Evolutionary conservation across 768 basidiomycete genomes (phyloP).

Genomic region (Russula compacta): DNA sequence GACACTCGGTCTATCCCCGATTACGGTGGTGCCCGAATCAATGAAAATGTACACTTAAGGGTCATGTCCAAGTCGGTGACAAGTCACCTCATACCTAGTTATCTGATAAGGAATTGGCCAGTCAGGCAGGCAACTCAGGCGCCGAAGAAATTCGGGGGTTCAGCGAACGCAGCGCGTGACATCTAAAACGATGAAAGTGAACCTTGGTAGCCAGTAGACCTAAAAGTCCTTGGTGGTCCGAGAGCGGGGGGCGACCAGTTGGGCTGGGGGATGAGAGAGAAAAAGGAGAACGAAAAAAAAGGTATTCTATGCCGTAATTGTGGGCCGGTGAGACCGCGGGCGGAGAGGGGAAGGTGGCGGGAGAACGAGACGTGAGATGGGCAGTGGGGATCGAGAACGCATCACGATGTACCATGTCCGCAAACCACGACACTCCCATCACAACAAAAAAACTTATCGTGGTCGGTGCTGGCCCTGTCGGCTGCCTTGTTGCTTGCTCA

Average conservation of each 20-base stretch:
- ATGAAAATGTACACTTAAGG: too few relatives aligned
- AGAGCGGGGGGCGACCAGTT: too few relatives aligned
- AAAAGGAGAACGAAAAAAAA: background rate
- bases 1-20: too few relatives aligned
- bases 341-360: too few relatives aligned
- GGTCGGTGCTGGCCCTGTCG: conserved; percentile 90
- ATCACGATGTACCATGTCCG: background rate
- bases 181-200: background rate
- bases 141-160: too few relatives aligned
- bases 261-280: background rate
- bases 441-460: conserved; percentile 41
- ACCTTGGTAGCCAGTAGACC: too few relatives aligned
- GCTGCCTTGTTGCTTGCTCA: conserved; percentile 80
- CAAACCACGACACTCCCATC: background rate
- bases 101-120: too few relatives aligned
- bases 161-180: background rate
- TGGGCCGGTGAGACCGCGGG: background rate
- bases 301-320: background rate
- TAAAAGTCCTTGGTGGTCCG: too few relatives aligned
- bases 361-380: background rate
- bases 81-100: too few relatives aligned
- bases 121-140: too few relatives aligned
- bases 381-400: background rate
- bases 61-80: too few relatives aligned
- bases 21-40: too few relatives aligned